Percentiles rank a stretch among this genome's conserved stretches.
Evolutionary conservation across 2,329 filamentous ascomycete genomes (phyloP).

Genomic region (Scytalidium lignicola): DNA sequence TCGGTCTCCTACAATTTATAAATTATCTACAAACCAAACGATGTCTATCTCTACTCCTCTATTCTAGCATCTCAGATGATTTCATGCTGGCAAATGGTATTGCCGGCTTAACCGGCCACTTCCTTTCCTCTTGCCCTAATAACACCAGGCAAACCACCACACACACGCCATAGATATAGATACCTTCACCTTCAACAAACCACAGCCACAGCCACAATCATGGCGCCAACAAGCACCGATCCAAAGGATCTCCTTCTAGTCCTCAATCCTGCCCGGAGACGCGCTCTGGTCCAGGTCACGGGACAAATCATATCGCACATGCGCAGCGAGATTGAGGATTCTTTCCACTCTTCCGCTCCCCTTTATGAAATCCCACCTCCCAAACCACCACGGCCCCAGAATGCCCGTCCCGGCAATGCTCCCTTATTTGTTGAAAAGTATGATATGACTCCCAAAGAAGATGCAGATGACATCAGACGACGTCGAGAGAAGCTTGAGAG

Average conservation of each 20-base stretch:
- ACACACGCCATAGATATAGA: no score
- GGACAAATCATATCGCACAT: slow-evolving; percentile 49
- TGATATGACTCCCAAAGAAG: slow-evolving; percentile 1
- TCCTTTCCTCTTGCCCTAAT: no score
- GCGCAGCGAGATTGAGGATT: slow-evolving; percentile 43
- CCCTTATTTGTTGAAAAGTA: slow-evolving; percentile 20
- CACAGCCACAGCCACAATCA: slow-evolving; percentile 4
- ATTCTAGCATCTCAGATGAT: no score
- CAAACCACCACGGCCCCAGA: slow-evolving; percentile 64
- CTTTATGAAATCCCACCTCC: slow-evolving; percentile 31
- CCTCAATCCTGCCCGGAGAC: slow-evolving; percentile 46
- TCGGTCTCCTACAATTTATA: no score
- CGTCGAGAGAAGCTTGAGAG: slow-evolving; percentile 13
- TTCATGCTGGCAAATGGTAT: no score
- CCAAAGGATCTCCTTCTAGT: slow-evolving; percentile 34
- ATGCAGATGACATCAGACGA: not conserved
- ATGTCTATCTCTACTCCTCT: no score
- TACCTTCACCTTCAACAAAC: not conserved
- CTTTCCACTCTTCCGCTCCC: slow-evolving; percentile 19
- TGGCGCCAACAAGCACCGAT: slow-evolving; percentile 18
- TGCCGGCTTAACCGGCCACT: no score
- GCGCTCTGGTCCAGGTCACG: slow-evolving; percentile 45
- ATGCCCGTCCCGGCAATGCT: slow-evolving; percentile 1
- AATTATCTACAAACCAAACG: no score
- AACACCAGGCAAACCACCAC: no score